These are phyloP conservation scores for Colletotrichum sublineola DNA, from an alignment of 2,329 filamentous ascomycete genomes.

Conservation along the genomic window DNA sequence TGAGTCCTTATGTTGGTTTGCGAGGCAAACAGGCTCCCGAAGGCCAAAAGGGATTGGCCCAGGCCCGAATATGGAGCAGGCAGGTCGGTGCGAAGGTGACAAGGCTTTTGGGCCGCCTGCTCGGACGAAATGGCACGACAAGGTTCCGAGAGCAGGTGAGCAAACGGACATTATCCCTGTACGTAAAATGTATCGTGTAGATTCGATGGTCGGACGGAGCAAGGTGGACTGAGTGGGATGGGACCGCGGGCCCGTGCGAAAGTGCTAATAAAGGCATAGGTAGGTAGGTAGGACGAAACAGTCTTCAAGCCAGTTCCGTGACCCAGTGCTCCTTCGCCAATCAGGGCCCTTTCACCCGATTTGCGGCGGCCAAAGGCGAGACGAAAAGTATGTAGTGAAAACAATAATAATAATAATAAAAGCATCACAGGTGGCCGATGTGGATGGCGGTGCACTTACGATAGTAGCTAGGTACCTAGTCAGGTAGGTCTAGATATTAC, in stretches of 20 bases:
- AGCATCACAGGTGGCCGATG: not conserved
- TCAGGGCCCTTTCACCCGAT: constrained; percentile 11
- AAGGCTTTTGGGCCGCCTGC: constrained; percentile 8
- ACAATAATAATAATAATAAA: no score
- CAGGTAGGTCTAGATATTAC: no score
- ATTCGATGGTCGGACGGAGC: constrained; percentile 8
- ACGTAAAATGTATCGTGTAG: no score
- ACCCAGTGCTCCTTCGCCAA: constrained; percentile 14
- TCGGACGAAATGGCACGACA: constrained; percentile 33
- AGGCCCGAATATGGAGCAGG: not conserved
- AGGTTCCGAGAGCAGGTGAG: constrained; percentile 30
- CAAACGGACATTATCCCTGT: constrained; percentile 13
- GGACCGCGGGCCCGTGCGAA: constrained; percentile 38
- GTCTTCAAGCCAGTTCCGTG: constrained; percentile 14
- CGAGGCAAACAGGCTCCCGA: not conserved
- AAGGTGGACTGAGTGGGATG: constrained; percentile 24
- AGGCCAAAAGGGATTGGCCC: not conserved
- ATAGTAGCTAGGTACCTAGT: no score
- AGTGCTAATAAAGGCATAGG: constrained; percentile 30
- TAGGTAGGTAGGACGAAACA: constrained; percentile 17
- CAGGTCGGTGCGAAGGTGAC: constrained; percentile 7
- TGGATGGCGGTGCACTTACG: not conserved
- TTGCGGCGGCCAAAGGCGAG: constrained; percentile 6
- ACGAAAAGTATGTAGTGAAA: not conserved
- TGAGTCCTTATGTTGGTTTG: not conserved